Evolutionary conservation across 1,284 basidiomycete species (phyloP).

Genomic region (Ceratobasidium sp.): DNA sequence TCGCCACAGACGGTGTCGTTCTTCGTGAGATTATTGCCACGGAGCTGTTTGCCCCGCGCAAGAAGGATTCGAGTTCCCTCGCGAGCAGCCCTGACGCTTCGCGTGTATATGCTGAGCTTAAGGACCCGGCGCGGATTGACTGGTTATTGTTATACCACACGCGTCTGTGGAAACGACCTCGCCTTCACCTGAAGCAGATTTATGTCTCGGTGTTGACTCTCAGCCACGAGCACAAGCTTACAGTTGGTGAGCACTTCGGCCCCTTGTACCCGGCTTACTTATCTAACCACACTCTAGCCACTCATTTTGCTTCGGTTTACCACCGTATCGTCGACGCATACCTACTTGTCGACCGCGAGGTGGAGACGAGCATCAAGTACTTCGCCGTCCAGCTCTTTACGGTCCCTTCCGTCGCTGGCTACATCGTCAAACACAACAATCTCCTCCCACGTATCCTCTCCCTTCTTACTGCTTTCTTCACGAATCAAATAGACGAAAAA

Average conservation of each 20-base stretch:
- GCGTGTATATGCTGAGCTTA: slow-evolving; percentile 65
- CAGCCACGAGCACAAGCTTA: slow-evolving; percentile 80
- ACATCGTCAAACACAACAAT: slow-evolving; percentile 81
- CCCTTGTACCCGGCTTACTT: slow-evolving; percentile 37
- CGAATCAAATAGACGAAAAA: slow-evolving; percentile 81
- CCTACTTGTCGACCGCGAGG: slow-evolving; percentile 90
- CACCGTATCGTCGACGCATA: slow-evolving; percentile 91
- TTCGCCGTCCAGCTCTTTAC: slow-evolving; percentile 93
- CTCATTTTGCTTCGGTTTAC: slow-evolving; percentile 87
- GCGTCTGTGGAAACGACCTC: slow-evolving; percentile 85
- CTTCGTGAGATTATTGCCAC: slow-evolving; percentile 79
- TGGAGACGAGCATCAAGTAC: slow-evolving; percentile 93
- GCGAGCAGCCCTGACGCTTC: slow-evolving; percentile 57
- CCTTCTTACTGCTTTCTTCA: slow-evolving; percentile 90
- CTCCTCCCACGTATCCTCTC: slow-evolving; percentile 82
- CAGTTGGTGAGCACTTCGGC: slow-evolving; percentile 69
- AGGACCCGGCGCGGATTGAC: slow-evolving; percentile 74
- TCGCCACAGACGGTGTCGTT: slow-evolving; percentile 75
- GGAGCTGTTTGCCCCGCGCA: slow-evolving; percentile 76
- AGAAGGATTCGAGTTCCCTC: slow-evolving; percentile 61
- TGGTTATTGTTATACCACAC: slow-evolving; percentile 84
- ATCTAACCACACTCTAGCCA: slow-evolving; percentile 64
- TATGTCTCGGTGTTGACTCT: slow-evolving; percentile 83
- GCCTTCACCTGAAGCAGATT: slow-evolving; percentile 84
- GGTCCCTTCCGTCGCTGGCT: slow-evolving; percentile 83